Evolutionary conservation across 345 rosid genomes (phyloP), one percentile per base, ranked within the genome.

Genomic region (Pugionium dolabratum): DNA sequence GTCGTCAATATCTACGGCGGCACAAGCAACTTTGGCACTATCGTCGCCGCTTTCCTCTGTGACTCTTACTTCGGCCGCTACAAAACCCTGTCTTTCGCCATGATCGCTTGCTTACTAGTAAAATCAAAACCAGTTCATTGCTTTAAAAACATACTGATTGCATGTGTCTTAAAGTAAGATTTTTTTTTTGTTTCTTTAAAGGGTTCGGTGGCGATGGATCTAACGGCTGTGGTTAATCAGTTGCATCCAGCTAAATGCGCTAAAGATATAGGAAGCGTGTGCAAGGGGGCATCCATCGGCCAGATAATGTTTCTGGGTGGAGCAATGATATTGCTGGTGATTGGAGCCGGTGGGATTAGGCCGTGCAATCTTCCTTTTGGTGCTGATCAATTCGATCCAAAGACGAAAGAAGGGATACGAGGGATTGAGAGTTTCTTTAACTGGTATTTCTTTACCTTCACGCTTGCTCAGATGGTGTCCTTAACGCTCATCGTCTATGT

Each of bases 361-460:
- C 96, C 96, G 1, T 86, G 90, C 53, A 89, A 86, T 64, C 62
- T 89, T 37, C 90, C 96, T 0, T 86, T 89, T 36, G 96, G 90
- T 5, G 90, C 83, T 28, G 96, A 89, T 60, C 96, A 89, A 46
- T 89, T 89, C 62, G 72, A 89, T 67, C 88, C 90, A 0, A 67
- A 76, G 27, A 80, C 90, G 0, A 83, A 82, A 43, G 69, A 84
- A 4, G 96, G 96, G 5, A 84, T 83, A 55, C 81, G 66, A 59
- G 96, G 96, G 33, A 78, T 86, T 36, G 76, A 83, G 35, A 89
- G 96, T 70, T 89, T 89, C 84, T 83, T 89, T 71, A 89, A 89
- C 61, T 89, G 93, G 96, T 84, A 89, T 68, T 82, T 86, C 81
- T 89, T 82, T 79, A 84, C 88, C 73, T 89, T 78, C 80, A 89